phyloP scores from a whole-genome alignment of 208 protist genomes.

The Trypanosoma brucei region DNA sequence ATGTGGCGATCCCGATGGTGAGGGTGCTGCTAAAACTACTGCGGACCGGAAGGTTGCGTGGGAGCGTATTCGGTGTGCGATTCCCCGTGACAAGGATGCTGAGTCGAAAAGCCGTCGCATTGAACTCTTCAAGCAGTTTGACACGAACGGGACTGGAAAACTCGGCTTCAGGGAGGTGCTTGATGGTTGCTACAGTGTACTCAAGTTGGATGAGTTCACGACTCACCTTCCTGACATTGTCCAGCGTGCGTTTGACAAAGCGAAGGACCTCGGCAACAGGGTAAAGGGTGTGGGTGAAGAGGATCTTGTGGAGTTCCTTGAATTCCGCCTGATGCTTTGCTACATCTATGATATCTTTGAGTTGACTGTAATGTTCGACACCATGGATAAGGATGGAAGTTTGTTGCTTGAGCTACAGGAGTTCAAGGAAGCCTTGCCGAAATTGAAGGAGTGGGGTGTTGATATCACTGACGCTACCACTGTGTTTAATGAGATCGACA shows the following conservation, averaged over 20 bases:
- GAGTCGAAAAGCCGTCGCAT: slow-evolving; percentile 35
- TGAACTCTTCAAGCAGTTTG: slow-evolving; percentile 74
- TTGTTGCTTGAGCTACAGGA: slow-evolving; percentile 58
- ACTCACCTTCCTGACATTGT: slow-evolving; percentile 56
- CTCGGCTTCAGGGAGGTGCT: slow-evolving; percentile 64
- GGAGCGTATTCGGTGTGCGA: slow-evolving; percentile 27
- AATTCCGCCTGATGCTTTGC: slow-evolving; percentile 80
- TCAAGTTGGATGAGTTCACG: slow-evolving; percentile 64
- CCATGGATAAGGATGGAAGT: slow-evolving; percentile 75
- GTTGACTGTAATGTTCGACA: slow-evolving; percentile 80
- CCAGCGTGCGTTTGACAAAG: slow-evolving; percentile 80
- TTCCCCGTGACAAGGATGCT: slow-evolving; percentile 27
- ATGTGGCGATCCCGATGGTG: neutral
- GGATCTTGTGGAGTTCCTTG: slow-evolving; percentile 58
- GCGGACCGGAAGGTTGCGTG: slow-evolving; percentile 47
- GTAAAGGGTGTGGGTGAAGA: slow-evolving; percentile 23
- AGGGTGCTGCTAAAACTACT: slow-evolving; percentile 12
- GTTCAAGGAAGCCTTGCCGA: slow-evolving; percentile 53
- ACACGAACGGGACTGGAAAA: slow-evolving; percentile 43
- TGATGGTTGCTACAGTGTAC: slow-evolving; percentile 38
- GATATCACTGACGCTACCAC: slow-evolving; percentile 44
- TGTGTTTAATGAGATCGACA: slow-evolving; percentile 72
- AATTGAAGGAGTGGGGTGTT: slow-evolving; percentile 55
- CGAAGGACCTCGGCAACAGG: slow-evolving; percentile 45
- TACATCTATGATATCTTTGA: slow-evolving; percentile 47